Conservation (phyloP, 176 grass and related monocot species). For the Calamus simplicifolius region DNA sequence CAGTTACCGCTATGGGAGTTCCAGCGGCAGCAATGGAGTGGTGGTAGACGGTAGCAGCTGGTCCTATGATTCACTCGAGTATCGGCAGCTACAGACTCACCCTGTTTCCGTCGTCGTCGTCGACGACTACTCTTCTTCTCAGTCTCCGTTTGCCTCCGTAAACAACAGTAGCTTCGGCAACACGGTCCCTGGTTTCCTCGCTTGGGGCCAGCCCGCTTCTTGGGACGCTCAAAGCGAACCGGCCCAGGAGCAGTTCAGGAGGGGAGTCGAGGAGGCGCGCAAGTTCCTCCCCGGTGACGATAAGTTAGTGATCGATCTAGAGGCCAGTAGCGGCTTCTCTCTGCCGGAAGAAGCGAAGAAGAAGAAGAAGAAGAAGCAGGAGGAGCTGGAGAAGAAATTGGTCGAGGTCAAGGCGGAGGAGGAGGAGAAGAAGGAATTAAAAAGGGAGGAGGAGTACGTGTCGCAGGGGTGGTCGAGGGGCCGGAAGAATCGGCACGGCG, state of each 20-base stretch:
- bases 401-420: background rate
- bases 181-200: background rate
- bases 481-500: background rate
- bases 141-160: background rate
- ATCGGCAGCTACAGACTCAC: background rate
- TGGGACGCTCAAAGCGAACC: background rate
- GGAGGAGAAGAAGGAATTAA: no score
- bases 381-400: background rate
- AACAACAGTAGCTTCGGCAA: background rate
- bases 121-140: background rate
- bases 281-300: background rate
- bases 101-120: background rate
- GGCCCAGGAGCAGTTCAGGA: background rate
- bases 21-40: background rate
- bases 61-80: conserved; percentile 5
- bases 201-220: no score
- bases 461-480: background rate
- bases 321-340: background rate
- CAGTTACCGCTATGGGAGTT: background rate
- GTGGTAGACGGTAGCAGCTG: background rate
- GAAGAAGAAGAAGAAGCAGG: no score
- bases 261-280: conserved; percentile 5
- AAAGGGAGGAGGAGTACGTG: background rate
- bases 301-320: background rate
- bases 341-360: background rate